Conservation (phyloP, 1,284 basidiomycete genomes). For the Omphalotus olearius region DNA sequence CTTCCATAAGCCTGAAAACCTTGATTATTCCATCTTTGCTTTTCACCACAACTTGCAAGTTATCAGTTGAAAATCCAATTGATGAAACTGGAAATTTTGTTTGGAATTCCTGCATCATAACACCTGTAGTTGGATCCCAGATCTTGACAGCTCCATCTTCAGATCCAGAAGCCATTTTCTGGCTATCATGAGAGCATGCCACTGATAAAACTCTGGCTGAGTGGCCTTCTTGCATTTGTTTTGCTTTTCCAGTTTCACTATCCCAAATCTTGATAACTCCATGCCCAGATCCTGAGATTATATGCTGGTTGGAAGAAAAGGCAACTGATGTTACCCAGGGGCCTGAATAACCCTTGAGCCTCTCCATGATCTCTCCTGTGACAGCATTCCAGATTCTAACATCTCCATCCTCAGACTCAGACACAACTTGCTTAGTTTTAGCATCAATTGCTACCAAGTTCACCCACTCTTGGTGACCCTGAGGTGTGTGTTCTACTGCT, state of each 20-base stretch:
- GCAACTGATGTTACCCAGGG: neutral
- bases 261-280: neutral
- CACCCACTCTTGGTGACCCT: neutral
- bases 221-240: neutral
- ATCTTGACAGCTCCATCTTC: neutral
- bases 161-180: neutral
- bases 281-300: neutral
- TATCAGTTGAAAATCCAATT: no score
- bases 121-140: neutral
- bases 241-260: neutral
- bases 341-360: neutral
- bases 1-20: no score
- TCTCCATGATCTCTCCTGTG: no score
- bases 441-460: conserved; percentile 1
- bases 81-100: no score
- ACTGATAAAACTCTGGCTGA: neutral
- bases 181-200: neutral
- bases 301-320: neutral
- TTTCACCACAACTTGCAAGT: neutral
- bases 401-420: conserved; percentile 1
- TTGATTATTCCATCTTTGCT: no score
- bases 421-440: neutral
- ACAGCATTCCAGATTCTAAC: conserved; percentile 1
- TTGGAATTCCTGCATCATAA: neutral
- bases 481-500: neutral